Evolutionary conservation across 2,329 filamentous ascomycete genomes (phyloP).

Genomic region (Neocucurbitaria cava): DNA sequence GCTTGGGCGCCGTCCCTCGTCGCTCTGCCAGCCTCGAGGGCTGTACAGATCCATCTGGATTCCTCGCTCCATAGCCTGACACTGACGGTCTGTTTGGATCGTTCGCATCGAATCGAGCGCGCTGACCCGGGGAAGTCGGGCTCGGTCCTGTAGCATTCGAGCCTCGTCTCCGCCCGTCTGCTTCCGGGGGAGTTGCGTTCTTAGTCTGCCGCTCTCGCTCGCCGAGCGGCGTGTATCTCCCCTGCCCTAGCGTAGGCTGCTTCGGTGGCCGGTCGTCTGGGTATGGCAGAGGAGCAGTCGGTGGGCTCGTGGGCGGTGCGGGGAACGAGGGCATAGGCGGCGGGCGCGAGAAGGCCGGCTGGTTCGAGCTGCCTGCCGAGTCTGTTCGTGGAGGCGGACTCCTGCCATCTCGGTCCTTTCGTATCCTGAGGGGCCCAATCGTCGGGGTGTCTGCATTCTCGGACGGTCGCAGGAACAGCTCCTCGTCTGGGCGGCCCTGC

Average conservation of each 20-base stretch:
- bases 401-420: conserved; percentile 69
- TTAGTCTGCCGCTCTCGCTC: conserved; percentile 44
- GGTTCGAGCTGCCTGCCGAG: conserved; percentile 70
- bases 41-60: conserved; percentile 47
- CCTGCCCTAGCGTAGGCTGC: conserved; percentile 27
- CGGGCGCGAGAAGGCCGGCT: conserved; percentile 47
- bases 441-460: conserved; percentile 72
- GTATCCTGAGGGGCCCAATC: conserved; percentile 83
- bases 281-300: conserved; percentile 54
- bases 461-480: conserved; percentile 73
- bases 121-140: conserved; percentile 40
- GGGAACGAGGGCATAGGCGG: conserved; percentile 70
- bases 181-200: conserved; percentile 44
- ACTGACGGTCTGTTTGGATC: conserved; percentile 58
- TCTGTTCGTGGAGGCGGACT: conserved; percentile 59
- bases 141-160: conserved; percentile 38
- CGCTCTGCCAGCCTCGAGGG: conserved; percentile 77
- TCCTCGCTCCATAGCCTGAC: conserved; percentile 52
- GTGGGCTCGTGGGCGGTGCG: conserved; percentile 57
- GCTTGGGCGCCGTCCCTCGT: conserved; percentile 80
- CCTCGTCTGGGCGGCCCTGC: conserved; percentile 76
- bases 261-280: conserved; percentile 52
- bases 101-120: conserved; percentile 55
- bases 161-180: conserved; percentile 39
- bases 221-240: conserved; percentile 46